Percentiles rank a stretch among this genome's conserved stretches.
These are phyloP conservation scores for Volvox carteri DNA, from an alignment of 163 green algal genomes.

Conservation along the genomic window DNA sequence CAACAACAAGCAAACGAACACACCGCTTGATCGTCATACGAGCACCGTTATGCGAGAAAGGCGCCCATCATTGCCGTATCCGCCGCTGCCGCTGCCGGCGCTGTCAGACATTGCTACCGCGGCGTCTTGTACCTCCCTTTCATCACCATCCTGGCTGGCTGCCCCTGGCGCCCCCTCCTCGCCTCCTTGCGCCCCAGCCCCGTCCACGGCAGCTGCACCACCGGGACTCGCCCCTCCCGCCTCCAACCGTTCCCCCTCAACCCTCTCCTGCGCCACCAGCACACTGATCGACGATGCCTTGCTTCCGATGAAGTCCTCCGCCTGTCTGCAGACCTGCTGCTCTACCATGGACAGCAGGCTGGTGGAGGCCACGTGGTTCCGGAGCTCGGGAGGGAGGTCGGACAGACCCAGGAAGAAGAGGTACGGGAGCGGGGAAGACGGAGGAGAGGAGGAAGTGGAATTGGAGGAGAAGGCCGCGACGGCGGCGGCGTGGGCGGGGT, in stretches of 20 bases:
- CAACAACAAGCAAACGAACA: too few species aligned
- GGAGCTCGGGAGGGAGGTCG: constrained; percentile 20
- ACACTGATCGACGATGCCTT: constrained; percentile 20
- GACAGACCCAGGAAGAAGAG: constrained; percentile 34
- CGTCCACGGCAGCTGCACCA: not conserved
- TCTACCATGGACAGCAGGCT: constrained; percentile 51
- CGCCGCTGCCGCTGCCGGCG: too few species aligned
- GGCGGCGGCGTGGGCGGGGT: too few species aligned
- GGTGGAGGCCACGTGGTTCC: constrained; percentile 5
- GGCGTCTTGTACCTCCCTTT: not conserved
- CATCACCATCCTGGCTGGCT: not conserved
- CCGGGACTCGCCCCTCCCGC: too few species aligned
- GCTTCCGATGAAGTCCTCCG: constrained; percentile 29
- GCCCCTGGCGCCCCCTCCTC: not conserved
- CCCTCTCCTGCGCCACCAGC: constrained; percentile 37
- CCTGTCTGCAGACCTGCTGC: constrained; percentile 37
- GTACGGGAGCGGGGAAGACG: not conserved
- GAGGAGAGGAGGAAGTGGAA: not conserved
- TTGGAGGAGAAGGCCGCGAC: not conserved
- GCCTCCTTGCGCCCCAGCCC: not conserved
- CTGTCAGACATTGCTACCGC: not conserved
- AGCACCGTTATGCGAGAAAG: too few species aligned
- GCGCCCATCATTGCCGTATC: too few species aligned
- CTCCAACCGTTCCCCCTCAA: too few species aligned
- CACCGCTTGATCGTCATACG: too few species aligned